Base-by-base conservation (phyloP, 1,284 basidiomycete species). In the Ganoderma meredithae region DNA sequence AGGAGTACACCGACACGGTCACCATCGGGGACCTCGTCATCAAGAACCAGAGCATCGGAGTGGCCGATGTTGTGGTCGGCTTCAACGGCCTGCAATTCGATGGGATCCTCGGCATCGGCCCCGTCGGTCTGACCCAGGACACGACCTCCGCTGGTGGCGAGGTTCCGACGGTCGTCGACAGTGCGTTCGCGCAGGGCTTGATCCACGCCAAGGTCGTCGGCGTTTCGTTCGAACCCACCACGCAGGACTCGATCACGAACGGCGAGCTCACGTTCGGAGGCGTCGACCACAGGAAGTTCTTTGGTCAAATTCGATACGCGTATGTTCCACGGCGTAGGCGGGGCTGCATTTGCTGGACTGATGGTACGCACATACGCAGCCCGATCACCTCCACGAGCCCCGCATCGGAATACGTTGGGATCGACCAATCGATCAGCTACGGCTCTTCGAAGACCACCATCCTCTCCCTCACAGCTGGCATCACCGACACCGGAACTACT, bases 41-140 rank as follows among this genome's bases (percentile, higher is more conserved):
- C 71, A 62, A 69, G 33, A 52, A 76, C 13, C 88, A 90, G 73
- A 86, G 85, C 19, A 88, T 90, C 68, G 88, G 88, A 69, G 86
- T 87, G 65, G 88, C 88, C 33, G 76, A 80, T 9, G 74, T 13
- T 1, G 76, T 81, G 71, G 75, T 58, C 31, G 85, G 79, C 9
- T 76, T 80, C 80, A 49, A 66, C 0, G 83, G 81, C 60, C 78
- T 31, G 2, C 27, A 31, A 3, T 31, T 82, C 19, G 83, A 89
- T 74, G 84, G 84, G 33, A 88, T 89, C 70, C 75, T 90, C 36
- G 88, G 88, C 72, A 72, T 53, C 36, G 69, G 43, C 19, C 86
- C 85, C 43, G 76, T 80, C 6, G 82, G 79, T 66, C 81, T 60
- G 5, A 60, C 58, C 3, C 12, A 22, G 22, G 39, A 25, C n/a